Conservation (phyloP, 257 asterid genomes). For the Solanum pinnatisectum region DNA sequence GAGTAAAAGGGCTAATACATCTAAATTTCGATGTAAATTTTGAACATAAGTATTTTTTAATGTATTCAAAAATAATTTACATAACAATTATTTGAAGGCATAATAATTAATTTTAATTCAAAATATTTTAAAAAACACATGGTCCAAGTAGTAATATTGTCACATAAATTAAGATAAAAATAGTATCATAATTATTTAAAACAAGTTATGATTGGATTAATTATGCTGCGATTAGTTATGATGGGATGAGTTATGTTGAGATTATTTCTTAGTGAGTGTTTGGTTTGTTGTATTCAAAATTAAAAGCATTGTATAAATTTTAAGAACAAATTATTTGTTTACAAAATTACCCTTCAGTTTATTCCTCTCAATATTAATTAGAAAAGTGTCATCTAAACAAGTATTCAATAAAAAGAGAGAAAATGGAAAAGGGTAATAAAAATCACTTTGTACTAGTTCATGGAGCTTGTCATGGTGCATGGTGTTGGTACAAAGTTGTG, state of each 20-base stretch:
- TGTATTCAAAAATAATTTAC: not conserved
- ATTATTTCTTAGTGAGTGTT: no score
- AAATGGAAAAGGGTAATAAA: conserved; percentile 6
- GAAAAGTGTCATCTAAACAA: not conserved
- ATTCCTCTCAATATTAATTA: no score
- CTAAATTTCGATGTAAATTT: not conserved
- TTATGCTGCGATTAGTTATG: no score
- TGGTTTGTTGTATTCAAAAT: no score
- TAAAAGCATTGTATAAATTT: no score
- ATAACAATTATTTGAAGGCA: not conserved
- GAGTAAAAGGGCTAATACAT: not conserved
- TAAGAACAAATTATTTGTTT: no score
- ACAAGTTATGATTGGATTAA: no score
- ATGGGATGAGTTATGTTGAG: no score
- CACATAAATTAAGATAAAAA: no score
- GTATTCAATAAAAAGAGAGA: not conserved
- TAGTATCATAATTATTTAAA: no score
- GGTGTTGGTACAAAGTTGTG: conserved; percentile 46
- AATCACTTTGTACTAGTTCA: conserved; percentile 28
- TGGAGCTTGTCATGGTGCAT: conserved; percentile 45
- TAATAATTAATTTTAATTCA: not conserved
- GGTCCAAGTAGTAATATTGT: no score
- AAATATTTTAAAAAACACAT: not conserved
- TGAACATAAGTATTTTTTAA: not conserved
- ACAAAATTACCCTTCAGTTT: no score